phyloP scores from a whole-genome alignment of 129 eudicot genomes.

The Silybum marianum region DNA sequence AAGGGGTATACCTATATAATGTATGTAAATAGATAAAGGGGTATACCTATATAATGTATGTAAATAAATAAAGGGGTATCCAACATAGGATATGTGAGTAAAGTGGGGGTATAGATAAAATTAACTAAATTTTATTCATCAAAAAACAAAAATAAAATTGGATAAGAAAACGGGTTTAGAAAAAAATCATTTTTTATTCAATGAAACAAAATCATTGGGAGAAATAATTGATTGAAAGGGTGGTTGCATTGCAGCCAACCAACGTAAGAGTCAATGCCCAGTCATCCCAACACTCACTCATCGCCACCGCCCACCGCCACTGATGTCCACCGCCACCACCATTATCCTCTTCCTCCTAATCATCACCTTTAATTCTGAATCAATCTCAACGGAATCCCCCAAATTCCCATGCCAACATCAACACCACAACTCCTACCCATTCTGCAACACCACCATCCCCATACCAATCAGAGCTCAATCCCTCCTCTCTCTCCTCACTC shows the following conservation, averaged over 20 bases:
- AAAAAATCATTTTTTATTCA: too few relatives aligned
- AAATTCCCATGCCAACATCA: conserved; percentile 66
- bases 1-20: too few relatives aligned
- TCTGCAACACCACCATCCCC: conserved; percentile 73
- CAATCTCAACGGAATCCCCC: conserved; percentile 9
- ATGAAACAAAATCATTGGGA: neutral
- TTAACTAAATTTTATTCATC: too few relatives aligned
- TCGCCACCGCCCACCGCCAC: conserved; percentile 10
- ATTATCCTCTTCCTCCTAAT: conserved; percentile 14
- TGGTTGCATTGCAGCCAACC: neutral
- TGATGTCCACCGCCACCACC: conserved; percentile 25
- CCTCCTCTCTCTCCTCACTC: conserved; percentile 63
- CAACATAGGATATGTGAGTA: too few relatives aligned
- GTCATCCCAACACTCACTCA: neutral
- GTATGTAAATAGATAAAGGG: too few relatives aligned
- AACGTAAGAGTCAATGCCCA: neutral
- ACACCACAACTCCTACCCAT: conserved; percentile 53
- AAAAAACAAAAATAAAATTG: too few relatives aligned
- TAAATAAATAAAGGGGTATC: too few relatives aligned
- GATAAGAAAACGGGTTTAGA: too few relatives aligned
- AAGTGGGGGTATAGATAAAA: too few relatives aligned
- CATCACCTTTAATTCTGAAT: neutral
- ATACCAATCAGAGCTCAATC: conserved; percentile 56
- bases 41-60: too few relatives aligned
- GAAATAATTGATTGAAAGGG: neutral